Evolutionary conservation across 192 early-diverging fungal genomes (phyloP), one percentile per base, ranked within the genome.

Genomic region (Coemansia sp.): DNA sequence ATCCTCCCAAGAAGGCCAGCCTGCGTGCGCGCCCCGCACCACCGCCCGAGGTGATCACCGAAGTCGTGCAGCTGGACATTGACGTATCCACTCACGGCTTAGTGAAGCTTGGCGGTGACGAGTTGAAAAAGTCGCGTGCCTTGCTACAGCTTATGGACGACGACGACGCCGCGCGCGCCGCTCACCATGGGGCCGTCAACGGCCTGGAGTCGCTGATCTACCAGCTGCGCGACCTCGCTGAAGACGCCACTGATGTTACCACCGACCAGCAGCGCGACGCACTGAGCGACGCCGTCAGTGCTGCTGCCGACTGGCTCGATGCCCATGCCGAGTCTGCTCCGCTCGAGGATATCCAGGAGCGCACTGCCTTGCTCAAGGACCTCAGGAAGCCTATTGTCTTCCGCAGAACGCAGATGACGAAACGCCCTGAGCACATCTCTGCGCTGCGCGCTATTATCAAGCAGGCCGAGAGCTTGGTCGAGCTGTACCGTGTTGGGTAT

Each of bases 191-290:
- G 71, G 93, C 95, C 20, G 74, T 86, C 41, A 99, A 99, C 83
- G 84, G 83, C 55, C 86, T 99, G 22, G 98, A 99, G 75, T 81
- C 93, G 3, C 96, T 92, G 77, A 83, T 97, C 34, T 99, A 98
- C 81, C 87, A 87, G 37, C 74, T 88, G 40, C 92, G 91, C 55
- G 95, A 96, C 58, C 87, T 94, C 59, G 78, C 92, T 52, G 91
- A 94, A 35, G 87, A 87, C 35, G 83, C 90, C 43, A 78, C 84
- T 52, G 64, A 82, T 7, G 87, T 92, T n/a, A 84, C 87, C 35
- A 91, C 50, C 24, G 49, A 52, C 24, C 13, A 58, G 55, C 88
- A 98, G 71, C 90, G 92, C 44, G 81, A 85, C 41, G 73, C 73
- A 3, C 74, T 98, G 16, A 76, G 80, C 6, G 75, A 84, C 22